Evolutionary conservation across 257 asterid genomes (phyloP).

Genomic region (Misopates orontium): DNA sequence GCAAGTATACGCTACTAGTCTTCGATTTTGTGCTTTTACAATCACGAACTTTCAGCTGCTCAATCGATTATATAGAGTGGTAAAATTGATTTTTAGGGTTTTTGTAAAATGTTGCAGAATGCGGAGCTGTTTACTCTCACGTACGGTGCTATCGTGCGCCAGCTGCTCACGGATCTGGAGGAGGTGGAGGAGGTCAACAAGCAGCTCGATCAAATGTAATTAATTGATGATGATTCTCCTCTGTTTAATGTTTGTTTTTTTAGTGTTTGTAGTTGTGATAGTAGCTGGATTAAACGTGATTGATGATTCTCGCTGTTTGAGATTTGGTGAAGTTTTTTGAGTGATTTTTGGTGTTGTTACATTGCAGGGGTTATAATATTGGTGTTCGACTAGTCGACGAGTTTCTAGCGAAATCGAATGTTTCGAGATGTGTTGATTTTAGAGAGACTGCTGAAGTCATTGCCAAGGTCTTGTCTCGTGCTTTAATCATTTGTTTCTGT

Average conservation of each 20-base stretch:
- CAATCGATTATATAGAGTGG: not conserved
- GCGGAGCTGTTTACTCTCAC: conserved; percentile 93
- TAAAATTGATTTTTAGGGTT: not conserved
- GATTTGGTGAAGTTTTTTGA: not conserved
- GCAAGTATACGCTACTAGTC: conserved; percentile 28
- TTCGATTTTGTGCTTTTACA: not conserved
- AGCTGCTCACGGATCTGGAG: conserved; percentile 92
- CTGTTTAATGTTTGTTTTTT: not conserved
- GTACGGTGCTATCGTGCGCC: conserved; percentile 94
- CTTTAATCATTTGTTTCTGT: not conserved
- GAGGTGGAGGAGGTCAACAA: conserved; percentile 98
- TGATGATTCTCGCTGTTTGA: not conserved
- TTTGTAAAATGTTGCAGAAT: conserved; percentile 43
- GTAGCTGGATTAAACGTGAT: too few species aligned
- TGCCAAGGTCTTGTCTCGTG: conserved; percentile 66
- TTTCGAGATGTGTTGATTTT: conserved; percentile 87
- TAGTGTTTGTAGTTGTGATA: not conserved
- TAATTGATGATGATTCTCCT: not conserved
- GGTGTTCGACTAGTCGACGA: conserved; percentile 88
- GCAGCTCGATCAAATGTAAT: conserved; percentile 93
- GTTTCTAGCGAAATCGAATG: conserved; percentile 88
- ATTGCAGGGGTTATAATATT: conserved; percentile 84
- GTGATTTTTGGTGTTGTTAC: conserved; percentile 18
- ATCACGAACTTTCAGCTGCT: not conserved
- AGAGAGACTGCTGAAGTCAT: conserved; percentile 96